A percentile compares a stretch with the other conserved stretches of the same genome.
Evolutionary conservation across 2,329 filamentous ascomycete species (phyloP).

Genomic region (Claviceps purpurea): DNA sequence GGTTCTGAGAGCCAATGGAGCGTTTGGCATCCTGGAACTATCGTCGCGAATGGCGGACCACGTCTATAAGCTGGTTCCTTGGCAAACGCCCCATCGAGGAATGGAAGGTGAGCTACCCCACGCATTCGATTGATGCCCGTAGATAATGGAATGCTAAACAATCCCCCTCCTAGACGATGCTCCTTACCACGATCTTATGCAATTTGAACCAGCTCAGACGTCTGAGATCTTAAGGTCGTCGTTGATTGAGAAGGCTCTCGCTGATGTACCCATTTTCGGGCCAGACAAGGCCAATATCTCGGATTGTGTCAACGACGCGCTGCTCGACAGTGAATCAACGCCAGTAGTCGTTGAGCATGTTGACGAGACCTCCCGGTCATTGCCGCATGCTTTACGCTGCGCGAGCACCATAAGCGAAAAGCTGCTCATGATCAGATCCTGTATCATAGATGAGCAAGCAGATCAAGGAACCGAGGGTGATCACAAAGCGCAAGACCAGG

Average conservation of each 20-base stretch:
- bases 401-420: constrained; percentile 34
- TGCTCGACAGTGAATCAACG: constrained; percentile 22
- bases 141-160: constrained; percentile 8
- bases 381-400: constrained; percentile 29
- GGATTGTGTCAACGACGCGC: constrained; percentile 26
- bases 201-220: constrained; percentile 42
- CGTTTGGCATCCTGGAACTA: constrained; percentile 48
- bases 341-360: constrained; percentile 23
- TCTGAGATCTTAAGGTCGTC: constrained; percentile 40
- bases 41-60: constrained; percentile 45
- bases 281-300: constrained; percentile 30
- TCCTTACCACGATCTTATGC: constrained; percentile 42
- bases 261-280: constrained; percentile 44
- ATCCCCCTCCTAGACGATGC: constrained; percentile 26
- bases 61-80: constrained; percentile 46
- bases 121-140: background rate
- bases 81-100: constrained; percentile 45
- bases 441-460: constrained; percentile 18
- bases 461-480: constrained; percentile 10
- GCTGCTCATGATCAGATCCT: constrained; percentile 31
- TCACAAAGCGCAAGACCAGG: constrained; percentile 10
- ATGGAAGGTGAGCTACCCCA: constrained; percentile 30
- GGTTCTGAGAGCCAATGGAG: constrained; percentile 45
- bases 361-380: constrained; percentile 18
- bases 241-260: constrained; percentile 38